Evolutionary conservation across 2,329 filamentous ascomycete genomes (phyloP).

Genomic region (Pseudocercospora fuligena): DNA sequence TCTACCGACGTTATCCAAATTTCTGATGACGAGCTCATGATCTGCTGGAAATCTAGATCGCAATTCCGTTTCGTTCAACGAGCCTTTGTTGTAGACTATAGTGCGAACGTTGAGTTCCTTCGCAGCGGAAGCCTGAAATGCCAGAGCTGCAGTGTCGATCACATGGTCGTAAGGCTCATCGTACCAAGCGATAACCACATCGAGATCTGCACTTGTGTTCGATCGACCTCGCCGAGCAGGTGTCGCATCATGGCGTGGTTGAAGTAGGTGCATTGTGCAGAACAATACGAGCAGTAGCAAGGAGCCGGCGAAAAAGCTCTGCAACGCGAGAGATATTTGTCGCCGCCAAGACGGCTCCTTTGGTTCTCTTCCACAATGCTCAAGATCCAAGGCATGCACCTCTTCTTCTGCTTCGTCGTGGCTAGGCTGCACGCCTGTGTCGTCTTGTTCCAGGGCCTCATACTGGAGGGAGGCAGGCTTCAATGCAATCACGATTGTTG

Average conservation of each 20-base stretch:
- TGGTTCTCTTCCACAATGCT: not conserved
- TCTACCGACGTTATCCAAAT: conserved; percentile 49
- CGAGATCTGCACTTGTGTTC: conserved; percentile 13
- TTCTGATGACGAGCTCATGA: conserved; percentile 31
- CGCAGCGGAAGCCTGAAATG: conserved; percentile 14
- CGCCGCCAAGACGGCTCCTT: not conserved
- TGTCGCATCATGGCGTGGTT: not conserved
- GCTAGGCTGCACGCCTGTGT: not conserved
- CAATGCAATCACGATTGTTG: too few species aligned
- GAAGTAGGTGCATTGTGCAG: not conserved
- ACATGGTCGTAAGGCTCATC: conserved; percentile 21
- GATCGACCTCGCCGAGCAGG: not conserved
- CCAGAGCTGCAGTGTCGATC: conserved; percentile 12
- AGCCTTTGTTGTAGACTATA: conserved; percentile 26
- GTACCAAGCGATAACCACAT: conserved; percentile 26
- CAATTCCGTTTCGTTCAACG: conserved; percentile 3
- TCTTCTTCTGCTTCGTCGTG: not conserved
- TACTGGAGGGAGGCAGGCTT: not conserved
- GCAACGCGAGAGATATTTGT: not conserved
- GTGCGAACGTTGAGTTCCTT: conserved; percentile 12
- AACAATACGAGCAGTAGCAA: not conserved
- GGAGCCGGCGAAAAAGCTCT: not conserved
- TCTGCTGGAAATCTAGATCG: conserved; percentile 5
- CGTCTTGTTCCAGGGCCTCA: not conserved
- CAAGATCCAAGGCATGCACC: not conserved